A percentile compares a stretch with the other conserved stretches of the same genome.
Evolutionary conservation across 257 asterid species (phyloP).

Genomic region (Coffea canephora): DNA sequence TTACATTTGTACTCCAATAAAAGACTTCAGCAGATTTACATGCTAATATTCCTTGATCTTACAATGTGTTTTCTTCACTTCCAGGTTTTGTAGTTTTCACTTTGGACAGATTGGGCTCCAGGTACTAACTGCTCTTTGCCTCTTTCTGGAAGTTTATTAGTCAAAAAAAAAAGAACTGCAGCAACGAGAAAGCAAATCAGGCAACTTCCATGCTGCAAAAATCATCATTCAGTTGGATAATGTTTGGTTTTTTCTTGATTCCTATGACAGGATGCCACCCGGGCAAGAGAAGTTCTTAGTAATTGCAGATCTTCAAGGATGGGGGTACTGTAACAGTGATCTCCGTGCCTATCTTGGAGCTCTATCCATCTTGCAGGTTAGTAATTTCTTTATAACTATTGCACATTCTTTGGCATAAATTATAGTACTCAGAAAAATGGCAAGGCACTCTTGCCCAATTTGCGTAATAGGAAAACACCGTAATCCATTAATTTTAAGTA

Average conservation of each 20-base stretch:
- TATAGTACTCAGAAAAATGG: background rate
- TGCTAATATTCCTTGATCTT: background rate
- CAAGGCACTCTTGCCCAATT: background rate
- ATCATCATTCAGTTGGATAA: background rate
- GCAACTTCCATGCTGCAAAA: background rate
- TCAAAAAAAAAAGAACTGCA: background rate
- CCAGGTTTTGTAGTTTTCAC: slow-evolving; percentile 68
- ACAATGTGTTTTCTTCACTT: slow-evolving; percentile 4
- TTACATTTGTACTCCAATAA: background rate
- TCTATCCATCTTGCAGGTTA: slow-evolving; percentile 64
- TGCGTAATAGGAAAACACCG: background rate
- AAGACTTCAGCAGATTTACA: background rate
- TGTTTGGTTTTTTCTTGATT: slow-evolving; percentile 2
- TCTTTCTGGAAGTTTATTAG: background rate
- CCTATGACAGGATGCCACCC: slow-evolving; percentile 39
- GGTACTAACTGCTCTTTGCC: slow-evolving; percentile 32
- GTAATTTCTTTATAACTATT: background rate
- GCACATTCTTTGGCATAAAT: background rate
- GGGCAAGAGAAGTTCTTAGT: slow-evolving; percentile 72
- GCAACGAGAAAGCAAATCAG: background rate
- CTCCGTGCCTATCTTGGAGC: slow-evolving; percentile 59
- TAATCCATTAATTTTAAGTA: background rate
- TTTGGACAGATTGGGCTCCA: slow-evolving; percentile 61
- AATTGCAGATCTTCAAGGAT: slow-evolving; percentile 73
- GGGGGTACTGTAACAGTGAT: slow-evolving; percentile 70